phyloP scores from a whole-genome alignment of 805 yeast species.

The Ogataea pilisensis region DNA sequence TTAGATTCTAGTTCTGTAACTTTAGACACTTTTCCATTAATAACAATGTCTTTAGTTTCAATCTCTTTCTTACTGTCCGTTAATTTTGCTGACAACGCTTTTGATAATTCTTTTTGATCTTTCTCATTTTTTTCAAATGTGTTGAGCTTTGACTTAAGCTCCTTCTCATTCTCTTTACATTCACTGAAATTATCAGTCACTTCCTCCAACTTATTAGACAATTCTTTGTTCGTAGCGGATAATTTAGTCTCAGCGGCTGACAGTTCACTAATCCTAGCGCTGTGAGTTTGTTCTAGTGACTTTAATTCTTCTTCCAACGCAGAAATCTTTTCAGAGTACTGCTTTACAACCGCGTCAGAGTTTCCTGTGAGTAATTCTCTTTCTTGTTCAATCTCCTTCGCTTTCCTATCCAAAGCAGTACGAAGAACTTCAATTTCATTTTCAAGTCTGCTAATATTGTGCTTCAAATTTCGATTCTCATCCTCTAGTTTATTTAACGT shows the following conservation, averaged over 20 bases:
- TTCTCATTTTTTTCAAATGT: not conserved
- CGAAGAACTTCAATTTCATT: slow-evolving; percentile 29
- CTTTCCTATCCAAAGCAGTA: slow-evolving; percentile 34
- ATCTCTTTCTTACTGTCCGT: not conserved
- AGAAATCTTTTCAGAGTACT: slow-evolving; percentile 43
- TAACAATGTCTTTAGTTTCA: not conserved
- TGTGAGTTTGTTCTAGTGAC: slow-evolving; percentile 7
- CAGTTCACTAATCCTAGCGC: slow-evolving; percentile 14
- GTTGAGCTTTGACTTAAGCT: not conserved
- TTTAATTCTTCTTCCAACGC: slow-evolving; percentile 35
- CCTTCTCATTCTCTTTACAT: not conserved
- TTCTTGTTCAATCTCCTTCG: slow-evolving; percentile 46
- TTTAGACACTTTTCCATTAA: not conserved
- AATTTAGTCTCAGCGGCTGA: slow-evolving; percentile 8
- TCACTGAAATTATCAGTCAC: not conserved
- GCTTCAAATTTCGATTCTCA: slow-evolving; percentile 18
- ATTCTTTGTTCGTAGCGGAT: slow-evolving; percentile 3
- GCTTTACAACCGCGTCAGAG: slow-evolving; percentile 46
- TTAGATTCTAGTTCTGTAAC: not conserved
- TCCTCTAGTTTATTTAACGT: slow-evolving; percentile 17
- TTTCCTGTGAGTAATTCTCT: slow-evolving; percentile 42
- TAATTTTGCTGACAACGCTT: not conserved
- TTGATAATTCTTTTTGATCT: not conserved
- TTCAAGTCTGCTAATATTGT: slow-evolving; percentile 23
- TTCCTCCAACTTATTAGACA: not conserved